Evolutionary conservation across 2,329 filamentous ascomycete genomes (phyloP).

Genomic region (Tolypocladium tundrense): DNA sequence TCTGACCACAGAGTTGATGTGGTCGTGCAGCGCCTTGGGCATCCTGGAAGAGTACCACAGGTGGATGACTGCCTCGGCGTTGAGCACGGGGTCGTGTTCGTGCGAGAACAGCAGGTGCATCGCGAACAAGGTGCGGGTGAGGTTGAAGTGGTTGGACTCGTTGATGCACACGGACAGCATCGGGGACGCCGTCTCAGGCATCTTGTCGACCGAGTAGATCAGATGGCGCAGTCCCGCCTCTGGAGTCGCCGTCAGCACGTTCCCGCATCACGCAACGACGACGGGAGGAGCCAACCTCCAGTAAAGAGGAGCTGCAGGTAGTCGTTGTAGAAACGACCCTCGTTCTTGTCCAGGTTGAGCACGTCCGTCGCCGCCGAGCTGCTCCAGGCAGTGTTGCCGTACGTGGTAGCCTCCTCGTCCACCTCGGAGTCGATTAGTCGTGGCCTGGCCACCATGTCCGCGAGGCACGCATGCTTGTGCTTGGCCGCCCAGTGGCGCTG

Average conservation of each 20-base stretch:
- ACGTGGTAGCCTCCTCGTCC: not conserved
- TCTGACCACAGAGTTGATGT: slow-evolving; percentile 6
- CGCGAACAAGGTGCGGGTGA: slow-evolving; percentile 4
- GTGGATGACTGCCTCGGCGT: slow-evolving; percentile 14
- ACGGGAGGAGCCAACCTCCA: slow-evolving; percentile 8
- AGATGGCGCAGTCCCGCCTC: slow-evolving; percentile 13
- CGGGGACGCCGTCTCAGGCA: slow-evolving; percentile 9
- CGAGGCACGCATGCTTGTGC: slow-evolving; percentile 5
- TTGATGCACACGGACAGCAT: slow-evolving; percentile 6
- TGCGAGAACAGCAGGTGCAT: slow-evolving; percentile 7
- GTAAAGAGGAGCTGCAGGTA: slow-evolving; percentile 11
- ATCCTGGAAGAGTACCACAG: slow-evolving; percentile 15
- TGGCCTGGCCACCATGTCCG: not conserved
- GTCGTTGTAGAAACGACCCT: slow-evolving; percentile 12
- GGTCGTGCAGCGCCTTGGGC: slow-evolving; percentile 2
- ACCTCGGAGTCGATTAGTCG: not conserved
- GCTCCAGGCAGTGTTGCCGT: slow-evolving; percentile 6
- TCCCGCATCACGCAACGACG: not conserved
- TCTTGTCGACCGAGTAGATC: slow-evolving; percentile 12
- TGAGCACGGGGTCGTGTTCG: slow-evolving; percentile 3
- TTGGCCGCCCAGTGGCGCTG: slow-evolving; percentile 1
- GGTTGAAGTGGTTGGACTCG: not conserved
- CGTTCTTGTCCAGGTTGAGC: slow-evolving; percentile 14
- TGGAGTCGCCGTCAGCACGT: not conserved
- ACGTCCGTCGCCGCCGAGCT: slow-evolving; percentile 13